Evolutionary conservation across 2,329 filamentous ascomycete species (phyloP).

Genomic region (Claviceps digitariae): DNA sequence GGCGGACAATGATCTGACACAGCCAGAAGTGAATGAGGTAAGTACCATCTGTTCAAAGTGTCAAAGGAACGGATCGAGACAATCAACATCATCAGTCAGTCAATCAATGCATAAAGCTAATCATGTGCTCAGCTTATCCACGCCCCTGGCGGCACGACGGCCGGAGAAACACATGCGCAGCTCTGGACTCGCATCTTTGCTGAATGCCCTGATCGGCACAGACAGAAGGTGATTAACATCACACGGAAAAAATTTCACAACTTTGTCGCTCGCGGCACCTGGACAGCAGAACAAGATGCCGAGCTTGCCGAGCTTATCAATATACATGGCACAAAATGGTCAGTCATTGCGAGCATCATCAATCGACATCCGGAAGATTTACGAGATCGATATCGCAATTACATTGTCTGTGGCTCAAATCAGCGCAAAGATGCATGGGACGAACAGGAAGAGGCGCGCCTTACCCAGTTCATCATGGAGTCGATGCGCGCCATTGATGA

Average conservation of each 20-base stretch:
- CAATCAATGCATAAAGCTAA: background rate
- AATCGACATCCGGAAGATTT: constrained; percentile 53
- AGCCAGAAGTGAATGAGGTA: constrained; percentile 33
- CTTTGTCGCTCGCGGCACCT: constrained; percentile 39
- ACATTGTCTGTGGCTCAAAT: constrained; percentile 43
- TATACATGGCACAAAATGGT: constrained; percentile 40
- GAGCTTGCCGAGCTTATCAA: constrained; percentile 23
- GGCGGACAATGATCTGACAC: constrained; percentile 26
- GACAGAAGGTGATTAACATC: constrained; percentile 40
- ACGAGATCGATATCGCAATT: constrained; percentile 58
- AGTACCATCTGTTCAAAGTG: constrained; percentile 13
- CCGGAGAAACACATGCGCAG: constrained; percentile 22
- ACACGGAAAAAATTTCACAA: constrained; percentile 53
- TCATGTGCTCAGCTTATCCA: constrained; percentile 20
- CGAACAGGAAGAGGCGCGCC: constrained; percentile 40
- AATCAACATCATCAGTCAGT: background rate
- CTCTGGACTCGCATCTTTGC: constrained; percentile 38
- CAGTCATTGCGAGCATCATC: constrained; percentile 44
- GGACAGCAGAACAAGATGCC: constrained; percentile 23
- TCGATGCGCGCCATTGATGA: constrained; percentile 35
- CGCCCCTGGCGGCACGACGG: constrained; percentile 21
- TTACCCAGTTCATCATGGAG: constrained; percentile 39
- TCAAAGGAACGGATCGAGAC: background rate
- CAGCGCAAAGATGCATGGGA: constrained; percentile 44
- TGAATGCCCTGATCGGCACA: constrained; percentile 34